These are phyloP conservation scores for Pelargonium cotyledonis DNA, from an alignment of 441 rosid genomes.

Conservation along the genomic window DNA sequence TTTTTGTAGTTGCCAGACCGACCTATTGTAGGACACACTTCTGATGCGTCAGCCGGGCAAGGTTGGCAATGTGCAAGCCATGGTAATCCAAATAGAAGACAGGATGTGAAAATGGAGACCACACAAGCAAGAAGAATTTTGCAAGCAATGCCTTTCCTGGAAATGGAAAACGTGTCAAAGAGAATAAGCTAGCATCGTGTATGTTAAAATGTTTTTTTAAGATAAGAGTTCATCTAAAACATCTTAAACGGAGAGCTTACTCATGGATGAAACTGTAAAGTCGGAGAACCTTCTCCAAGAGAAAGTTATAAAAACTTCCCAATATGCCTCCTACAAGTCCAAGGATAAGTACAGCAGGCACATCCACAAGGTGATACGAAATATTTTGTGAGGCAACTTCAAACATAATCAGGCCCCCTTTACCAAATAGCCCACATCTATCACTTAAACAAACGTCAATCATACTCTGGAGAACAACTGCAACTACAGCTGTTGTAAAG, in stretches of 20 bases:
- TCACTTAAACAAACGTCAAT: constrained; percentile 65
- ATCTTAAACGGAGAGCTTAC: constrained; percentile 34
- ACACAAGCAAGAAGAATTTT: constrained; percentile 62
- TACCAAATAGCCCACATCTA: constrained; percentile 75
- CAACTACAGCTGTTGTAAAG: constrained; percentile 94
- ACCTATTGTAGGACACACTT: constrained; percentile 60
- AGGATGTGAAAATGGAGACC: constrained; percentile 65
- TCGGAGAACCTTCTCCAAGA: constrained; percentile 81
- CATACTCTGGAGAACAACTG: constrained; percentile 68
- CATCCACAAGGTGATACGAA: constrained; percentile 46
- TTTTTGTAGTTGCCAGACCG: constrained; percentile 75
- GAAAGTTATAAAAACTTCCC: constrained; percentile 79
- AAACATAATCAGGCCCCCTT: constrained; percentile 95
- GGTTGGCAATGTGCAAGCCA: constrained; percentile 73
- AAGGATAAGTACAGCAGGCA: constrained; percentile 65
- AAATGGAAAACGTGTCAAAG: constrained; percentile 6
- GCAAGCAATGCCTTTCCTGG: constrained; percentile 71
- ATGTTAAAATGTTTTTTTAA: not conserved
- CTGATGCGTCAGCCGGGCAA: constrained; percentile 47
- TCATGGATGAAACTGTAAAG: constrained; percentile 68
- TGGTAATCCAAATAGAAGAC: constrained; percentile 76
- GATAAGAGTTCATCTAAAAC: not conserved
- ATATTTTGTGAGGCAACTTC: constrained; percentile 57
- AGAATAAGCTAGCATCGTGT: not conserved
- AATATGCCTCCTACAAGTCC: constrained; percentile 73